A percentile compares a stretch with the other conserved stretches of the same genome.
phyloP scores from a whole-genome alignment of 176 grass and related monocot species.

The Carex pumila region DNA sequence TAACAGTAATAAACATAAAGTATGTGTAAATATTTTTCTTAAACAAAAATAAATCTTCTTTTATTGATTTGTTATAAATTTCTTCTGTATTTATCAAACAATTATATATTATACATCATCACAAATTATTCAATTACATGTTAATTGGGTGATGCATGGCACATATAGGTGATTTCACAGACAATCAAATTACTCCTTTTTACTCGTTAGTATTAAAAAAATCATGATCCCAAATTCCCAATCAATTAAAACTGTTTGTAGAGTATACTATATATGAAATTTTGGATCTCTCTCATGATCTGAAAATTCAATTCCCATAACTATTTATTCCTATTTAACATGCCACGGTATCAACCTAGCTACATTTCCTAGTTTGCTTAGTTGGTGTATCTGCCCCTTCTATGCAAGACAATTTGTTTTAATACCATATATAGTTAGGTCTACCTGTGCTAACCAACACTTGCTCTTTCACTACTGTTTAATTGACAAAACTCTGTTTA shows the following conservation, averaged over 20 bases:
- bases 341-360: not conserved
- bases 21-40: no score
- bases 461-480: not conserved
- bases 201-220: not conserved
- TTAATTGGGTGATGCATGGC: not conserved
- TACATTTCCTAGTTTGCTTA: not conserved
- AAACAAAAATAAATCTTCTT: not conserved
- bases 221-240: not conserved
- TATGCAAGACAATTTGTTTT: not conserved
- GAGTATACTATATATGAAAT: not conserved
- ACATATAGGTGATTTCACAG: not conserved
- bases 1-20: not conserved
- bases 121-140: not conserved
- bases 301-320: not conserved
- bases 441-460: not conserved
- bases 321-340: not conserved
- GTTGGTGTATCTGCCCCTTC: not conserved
- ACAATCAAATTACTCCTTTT: not conserved
- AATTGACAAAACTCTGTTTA: not conserved
- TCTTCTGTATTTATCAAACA: not conserved
- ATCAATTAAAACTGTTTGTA: not conserved
- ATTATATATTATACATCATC: not conserved
- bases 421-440: constrained; percentile 14
- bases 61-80: not conserved
- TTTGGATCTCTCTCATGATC: not conserved